These are phyloP conservation scores for Aspergillus leporis DNA, from an alignment of 495 filamentous ascomycete species.

Conservation along the genomic window DNA sequence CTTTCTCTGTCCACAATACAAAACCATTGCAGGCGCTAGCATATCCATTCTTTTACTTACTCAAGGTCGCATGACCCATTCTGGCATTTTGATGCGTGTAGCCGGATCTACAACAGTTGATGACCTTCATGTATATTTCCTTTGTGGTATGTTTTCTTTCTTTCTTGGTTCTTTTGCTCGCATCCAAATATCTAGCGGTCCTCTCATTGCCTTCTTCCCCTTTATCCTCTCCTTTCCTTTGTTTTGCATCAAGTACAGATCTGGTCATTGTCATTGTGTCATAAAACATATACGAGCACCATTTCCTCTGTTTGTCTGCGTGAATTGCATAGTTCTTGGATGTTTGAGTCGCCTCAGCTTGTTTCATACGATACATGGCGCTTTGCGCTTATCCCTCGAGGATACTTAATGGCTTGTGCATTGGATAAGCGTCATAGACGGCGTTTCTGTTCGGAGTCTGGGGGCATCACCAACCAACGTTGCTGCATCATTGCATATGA, in stretches of 20 bases:
- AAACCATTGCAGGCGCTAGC: not conserved
- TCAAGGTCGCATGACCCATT: conserved; percentile 3
- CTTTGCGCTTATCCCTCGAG: conserved; percentile 11
- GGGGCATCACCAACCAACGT: conserved; percentile 7
- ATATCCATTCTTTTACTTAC: conserved; percentile 15
- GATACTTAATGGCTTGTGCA: conserved; percentile 13
- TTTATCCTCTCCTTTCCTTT: conserved; percentile 14
- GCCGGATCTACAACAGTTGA: conserved; percentile 39
- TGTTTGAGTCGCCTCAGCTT: conserved; percentile 4
- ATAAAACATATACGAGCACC: not conserved
- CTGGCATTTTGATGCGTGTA: conserved; percentile 23
- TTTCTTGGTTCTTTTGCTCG: conserved; percentile 5
- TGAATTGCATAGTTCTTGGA: conserved; percentile 7
- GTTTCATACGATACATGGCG: conserved; percentile 16
- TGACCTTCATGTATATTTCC: conserved; percentile 25
- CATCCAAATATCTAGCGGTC: conserved; percentile 13
- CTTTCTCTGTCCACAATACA: not conserved
- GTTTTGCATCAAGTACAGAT: conserved; percentile 9
- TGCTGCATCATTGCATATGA: conserved; percentile 15
- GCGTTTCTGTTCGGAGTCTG: conserved; percentile 18
- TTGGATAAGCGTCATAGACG: conserved; percentile 17
- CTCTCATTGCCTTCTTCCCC: conserved; percentile 6
- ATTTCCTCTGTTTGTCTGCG: conserved; percentile 8
- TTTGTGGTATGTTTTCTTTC: conserved; percentile 15
- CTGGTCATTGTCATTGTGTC: conserved; percentile 3